Conservation (phyloP, 73 alveolate species). For the Stentor coeruleus region DNA sequence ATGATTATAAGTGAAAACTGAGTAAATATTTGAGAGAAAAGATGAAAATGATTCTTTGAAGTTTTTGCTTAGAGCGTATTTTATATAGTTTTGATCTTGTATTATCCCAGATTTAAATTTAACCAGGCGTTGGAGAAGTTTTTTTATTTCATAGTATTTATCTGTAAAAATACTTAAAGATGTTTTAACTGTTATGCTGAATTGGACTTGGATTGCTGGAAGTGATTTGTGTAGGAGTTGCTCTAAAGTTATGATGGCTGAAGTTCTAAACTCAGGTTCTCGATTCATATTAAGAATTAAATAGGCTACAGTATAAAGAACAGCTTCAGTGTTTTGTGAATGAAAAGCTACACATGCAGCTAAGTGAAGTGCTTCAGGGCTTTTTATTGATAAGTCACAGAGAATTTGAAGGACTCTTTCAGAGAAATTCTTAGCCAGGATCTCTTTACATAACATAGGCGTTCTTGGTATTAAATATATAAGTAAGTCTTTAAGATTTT, state of each 20-base stretch:
- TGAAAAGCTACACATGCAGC: neutral
- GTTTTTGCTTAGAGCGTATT: neutral
- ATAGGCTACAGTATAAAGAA: neutral
- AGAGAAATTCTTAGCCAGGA: neutral
- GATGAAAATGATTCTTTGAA: neutral
- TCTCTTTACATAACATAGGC: neutral
- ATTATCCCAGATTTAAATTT: neutral
- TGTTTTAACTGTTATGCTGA: neutral
- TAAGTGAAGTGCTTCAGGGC: constrained; percentile 20
- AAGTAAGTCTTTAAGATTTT: neutral
- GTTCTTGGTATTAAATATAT: neutral
- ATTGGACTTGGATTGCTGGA: neutral
- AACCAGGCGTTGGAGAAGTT: neutral
- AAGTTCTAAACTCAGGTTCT: neutral
- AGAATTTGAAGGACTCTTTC: neutral
- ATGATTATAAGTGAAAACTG: neutral
- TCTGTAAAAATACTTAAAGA: neutral
- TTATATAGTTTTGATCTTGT: neutral
- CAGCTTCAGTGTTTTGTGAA: neutral
- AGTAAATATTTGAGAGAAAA: neutral
- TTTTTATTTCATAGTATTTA: neutral
- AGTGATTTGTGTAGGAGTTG: constrained; percentile 2
- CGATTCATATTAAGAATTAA: neutral
- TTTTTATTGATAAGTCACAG: neutral
- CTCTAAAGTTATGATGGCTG: neutral